Percentiles rank a stretch among this genome's conserved stretches.
These are phyloP conservation scores for Orbilia quercus DNA, from an alignment of 2,329 filamentous ascomycete species.

Conservation along the genomic window DNA sequence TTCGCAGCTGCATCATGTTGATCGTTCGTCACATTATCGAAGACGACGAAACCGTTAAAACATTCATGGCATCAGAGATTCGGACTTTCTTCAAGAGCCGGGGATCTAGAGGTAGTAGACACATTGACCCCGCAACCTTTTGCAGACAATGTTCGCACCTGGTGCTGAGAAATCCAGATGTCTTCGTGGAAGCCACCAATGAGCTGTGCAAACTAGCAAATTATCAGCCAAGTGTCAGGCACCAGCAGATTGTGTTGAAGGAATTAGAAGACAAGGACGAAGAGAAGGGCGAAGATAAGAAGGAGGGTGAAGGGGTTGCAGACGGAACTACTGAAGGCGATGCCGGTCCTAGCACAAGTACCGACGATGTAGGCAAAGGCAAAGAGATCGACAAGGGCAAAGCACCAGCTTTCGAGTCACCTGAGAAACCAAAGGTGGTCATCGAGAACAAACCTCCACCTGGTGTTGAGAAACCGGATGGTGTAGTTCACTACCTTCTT, in stretches of 20 bases:
- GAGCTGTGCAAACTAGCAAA: conserved; percentile 81
- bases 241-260: conserved; percentile 59
- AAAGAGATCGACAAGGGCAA: conserved; percentile 59
- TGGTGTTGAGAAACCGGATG: conserved; percentile 89
- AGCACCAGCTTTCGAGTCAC: conserved; percentile 69
- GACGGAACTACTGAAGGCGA: conserved; percentile 58
- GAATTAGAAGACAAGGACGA: conserved; percentile 56
- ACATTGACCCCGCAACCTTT: conserved; percentile 77
- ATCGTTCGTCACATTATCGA: conserved; percentile 93
- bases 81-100: conserved; percentile 74
- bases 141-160: conserved; percentile 81
- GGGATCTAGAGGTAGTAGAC: conserved; percentile 64
- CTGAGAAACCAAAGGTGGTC: conserved; percentile 72
- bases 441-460: conserved; percentile 78
- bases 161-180: conserved; percentile 80
- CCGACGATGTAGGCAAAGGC: conserved; percentile 28
- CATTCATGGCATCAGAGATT: conserved; percentile 92
- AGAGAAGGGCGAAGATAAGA: conserved; percentile 59
- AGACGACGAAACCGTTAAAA: conserved; percentile 88
- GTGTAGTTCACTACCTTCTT: conserved; percentile 92
- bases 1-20: conserved; percentile 81
- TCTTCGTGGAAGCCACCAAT: conserved; percentile 88
- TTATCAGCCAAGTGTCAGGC: conserved; percentile 63
- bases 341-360: conserved; percentile 6
- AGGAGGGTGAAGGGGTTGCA: conserved; percentile 60